Evolutionary conservation across 257 asterid genomes (phyloP).

Genomic region (Solanum peruvianum): DNA sequence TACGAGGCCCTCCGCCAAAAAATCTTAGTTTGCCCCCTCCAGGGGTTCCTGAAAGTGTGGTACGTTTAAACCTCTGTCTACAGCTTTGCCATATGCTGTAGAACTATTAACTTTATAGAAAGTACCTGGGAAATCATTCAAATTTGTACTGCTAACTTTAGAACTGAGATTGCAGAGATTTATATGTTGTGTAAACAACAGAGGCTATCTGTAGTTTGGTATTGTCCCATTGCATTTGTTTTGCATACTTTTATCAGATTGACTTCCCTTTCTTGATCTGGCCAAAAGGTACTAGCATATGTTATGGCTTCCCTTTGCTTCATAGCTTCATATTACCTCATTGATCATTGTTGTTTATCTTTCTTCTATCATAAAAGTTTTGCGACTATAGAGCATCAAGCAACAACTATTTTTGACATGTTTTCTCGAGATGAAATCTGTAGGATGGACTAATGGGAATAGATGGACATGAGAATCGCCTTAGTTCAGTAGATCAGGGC

Average conservation of each 20-base stretch:
- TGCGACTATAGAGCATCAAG: background rate
- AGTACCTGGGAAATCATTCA: background rate
- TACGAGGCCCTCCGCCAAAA: slow-evolving; percentile 68
- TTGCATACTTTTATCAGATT: background rate
- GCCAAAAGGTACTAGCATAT: background rate
- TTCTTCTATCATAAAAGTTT: background rate
- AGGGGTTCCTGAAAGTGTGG: slow-evolving; percentile 98
- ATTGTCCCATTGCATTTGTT: background rate
- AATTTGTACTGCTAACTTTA: background rate
- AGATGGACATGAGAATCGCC: background rate
- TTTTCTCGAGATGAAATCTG: background rate
- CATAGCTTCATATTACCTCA: background rate
- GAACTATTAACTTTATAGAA: background rate
- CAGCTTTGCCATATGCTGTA: background rate
- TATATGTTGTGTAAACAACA: background rate
- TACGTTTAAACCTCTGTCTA: slow-evolving; percentile 20
- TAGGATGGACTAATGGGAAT: background rate
- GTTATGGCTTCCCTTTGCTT: background rate
- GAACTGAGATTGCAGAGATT: background rate
- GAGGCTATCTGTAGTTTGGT: background rate
- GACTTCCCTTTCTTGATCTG: background rate
- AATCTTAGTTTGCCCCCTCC: slow-evolving; percentile 87
- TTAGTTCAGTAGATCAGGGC: background rate
- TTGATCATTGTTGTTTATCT: background rate
- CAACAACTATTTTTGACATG: background rate